phyloP scores from a whole-genome alignment of 139 green algal genomes.

The Haematococcus lacustris region DNA sequence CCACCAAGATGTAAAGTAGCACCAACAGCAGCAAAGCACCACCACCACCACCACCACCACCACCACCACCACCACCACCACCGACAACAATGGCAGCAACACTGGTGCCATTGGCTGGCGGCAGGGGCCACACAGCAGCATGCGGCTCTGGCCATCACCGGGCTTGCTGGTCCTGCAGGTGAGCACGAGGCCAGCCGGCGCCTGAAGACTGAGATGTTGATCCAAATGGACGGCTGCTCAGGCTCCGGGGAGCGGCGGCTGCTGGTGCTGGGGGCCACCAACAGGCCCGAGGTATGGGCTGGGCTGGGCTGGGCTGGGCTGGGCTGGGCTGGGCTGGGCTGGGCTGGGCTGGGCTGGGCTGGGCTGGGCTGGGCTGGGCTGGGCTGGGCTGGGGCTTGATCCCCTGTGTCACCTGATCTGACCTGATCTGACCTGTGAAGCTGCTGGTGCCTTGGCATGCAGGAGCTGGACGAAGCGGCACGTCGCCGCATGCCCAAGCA shows the following conservation, averaged over 20 bases:
- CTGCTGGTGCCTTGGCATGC: no score
- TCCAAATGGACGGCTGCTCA: slow-evolving; percentile 89
- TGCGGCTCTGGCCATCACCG: no score
- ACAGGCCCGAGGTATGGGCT: slow-evolving; percentile 68
- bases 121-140: no score
- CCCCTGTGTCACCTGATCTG: background rate
- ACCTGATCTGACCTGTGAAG: no score
- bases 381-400: slow-evolving; percentile 4
- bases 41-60: no score
- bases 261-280: slow-evolving; percentile 92
- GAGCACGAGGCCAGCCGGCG: slow-evolving; percentile 94
- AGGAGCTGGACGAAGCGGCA: slow-evolving; percentile 96
- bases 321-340: slow-evolving; percentile 8
- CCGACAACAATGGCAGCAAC: no score
- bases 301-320: slow-evolving; percentile 12
- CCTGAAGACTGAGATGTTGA: slow-evolving; percentile 96
- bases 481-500: slow-evolving; percentile 94
- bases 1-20: no score
- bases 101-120: no score
- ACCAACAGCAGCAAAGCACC: no score
- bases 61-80: no score
- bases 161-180: no score
- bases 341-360: slow-evolving; percentile 4
- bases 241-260: slow-evolving; percentile 48
- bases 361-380: slow-evolving; percentile 7